Evolutionary conservation across 495 filamentous ascomycete genomes (phyloP), one percentile per base, ranked within the genome.

Genomic region (Annulohypoxylon moriforme): DNA sequence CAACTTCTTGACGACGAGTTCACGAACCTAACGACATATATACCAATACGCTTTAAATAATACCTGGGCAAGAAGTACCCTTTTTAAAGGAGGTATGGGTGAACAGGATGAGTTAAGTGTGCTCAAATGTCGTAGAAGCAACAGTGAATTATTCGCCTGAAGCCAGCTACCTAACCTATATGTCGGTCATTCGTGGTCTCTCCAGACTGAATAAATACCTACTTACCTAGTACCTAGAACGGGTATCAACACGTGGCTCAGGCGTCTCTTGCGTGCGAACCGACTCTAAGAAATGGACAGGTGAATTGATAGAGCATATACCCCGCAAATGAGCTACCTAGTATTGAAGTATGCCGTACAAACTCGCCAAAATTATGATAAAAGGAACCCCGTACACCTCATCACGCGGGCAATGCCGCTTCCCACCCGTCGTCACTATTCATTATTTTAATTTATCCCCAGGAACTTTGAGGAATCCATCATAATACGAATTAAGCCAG

Each of bases 401-500:
- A 4, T 24, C 44, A 64, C 22, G 33, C 52, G 56, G 10, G 4
- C 38, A 73, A 73, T 69, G 40, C 57, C 50, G 40, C 61, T 66
- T 52, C 49, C 57, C 34, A 14, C 25, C 53, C 24, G 16, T 47
- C 18, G 11, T 22, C n/a, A 25, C 40, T 33, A 5, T 25, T 47
- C 16, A 62, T 62, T 62, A 68, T 52, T 13, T 57, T 33, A 10
- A 50, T 44, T 55, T 69, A 3, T 68, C 64, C 1, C 40, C 71
- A 13, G 82, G 82, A 10, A 82, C 80, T 34, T 81, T 71, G 78
- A 89, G 75, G 52, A 89, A 86, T 29, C 83, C 79, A 24, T 80
- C 80, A 74, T 89, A 92, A 67, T 91, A 92, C 18, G 78, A 75
- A 68, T 90, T 87, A 55, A 91, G 64, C 88, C 88, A 90, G 61